Evolutionary conservation across 345 rosid species (phyloP).

Genomic region (Eucalyptus marginata): DNA sequence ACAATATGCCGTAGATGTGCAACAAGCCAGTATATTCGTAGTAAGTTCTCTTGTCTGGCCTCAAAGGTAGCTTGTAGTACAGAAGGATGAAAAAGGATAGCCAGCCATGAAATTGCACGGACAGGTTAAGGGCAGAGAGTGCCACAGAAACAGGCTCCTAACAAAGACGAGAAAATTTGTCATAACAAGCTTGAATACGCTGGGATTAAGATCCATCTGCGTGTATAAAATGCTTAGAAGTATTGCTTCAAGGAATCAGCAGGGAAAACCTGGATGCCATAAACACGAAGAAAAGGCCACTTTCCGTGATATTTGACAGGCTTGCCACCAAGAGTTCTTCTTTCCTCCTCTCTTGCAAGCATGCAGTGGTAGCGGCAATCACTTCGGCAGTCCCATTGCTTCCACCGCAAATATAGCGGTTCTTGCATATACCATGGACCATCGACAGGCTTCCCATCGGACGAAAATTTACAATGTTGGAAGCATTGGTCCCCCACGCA

Average conservation of each 20-base stretch:
- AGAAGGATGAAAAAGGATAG: conserved; percentile 77
- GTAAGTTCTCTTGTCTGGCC: conserved; percentile 50
- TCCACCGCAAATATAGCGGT: conserved; percentile 78
- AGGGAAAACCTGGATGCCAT: conserved; percentile 56
- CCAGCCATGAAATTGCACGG: conserved; percentile 89
- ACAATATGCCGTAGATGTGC: conserved; percentile 62
- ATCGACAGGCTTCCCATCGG: conserved; percentile 74
- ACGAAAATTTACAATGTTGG: conserved; percentile 77
- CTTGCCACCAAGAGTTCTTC: conserved; percentile 42
- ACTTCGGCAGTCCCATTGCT: conserved; percentile 63
- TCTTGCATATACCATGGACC: conserved; percentile 91
- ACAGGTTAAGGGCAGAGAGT: conserved; percentile 67
- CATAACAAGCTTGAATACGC: background rate
- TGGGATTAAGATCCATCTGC: background rate
- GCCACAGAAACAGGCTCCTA: conserved; percentile 92
- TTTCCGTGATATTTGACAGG: conserved; percentile 83
- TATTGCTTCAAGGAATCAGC: background rate
- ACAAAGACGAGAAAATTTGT: background rate
- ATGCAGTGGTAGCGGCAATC: conserved; percentile 39
- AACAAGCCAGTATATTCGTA: conserved; percentile 66
- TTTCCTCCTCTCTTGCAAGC: conserved; percentile 77
- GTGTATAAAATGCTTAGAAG: background rate
- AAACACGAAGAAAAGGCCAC: conserved; percentile 78
- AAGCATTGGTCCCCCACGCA: conserved; percentile 70
- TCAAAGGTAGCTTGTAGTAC: conserved; percentile 63